Conservation (phyloP, 192 early-diverging fungal species). For the Podochytrium sp. region DNA sequence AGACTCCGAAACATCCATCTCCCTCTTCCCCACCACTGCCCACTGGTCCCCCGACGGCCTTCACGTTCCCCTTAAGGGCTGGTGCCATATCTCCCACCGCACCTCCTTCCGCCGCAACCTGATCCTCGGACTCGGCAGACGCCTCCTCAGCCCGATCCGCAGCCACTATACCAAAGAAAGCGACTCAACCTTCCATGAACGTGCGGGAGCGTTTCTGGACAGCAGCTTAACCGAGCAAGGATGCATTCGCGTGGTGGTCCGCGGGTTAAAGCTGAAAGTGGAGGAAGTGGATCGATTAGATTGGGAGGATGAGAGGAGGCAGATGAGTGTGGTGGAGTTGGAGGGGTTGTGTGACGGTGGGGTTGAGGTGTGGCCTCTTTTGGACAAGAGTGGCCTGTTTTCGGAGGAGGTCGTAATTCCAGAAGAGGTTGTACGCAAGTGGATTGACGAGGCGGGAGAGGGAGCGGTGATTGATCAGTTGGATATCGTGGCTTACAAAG, state of each 20-base stretch:
- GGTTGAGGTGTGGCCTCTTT: conserved; percentile 11
- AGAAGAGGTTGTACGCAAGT: conserved; percentile 33
- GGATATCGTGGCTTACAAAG: conserved; percentile 41
- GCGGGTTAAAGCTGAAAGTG: conserved; percentile 45
- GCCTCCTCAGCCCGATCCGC: conserved; percentile 21
- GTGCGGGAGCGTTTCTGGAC: conserved; percentile 38
- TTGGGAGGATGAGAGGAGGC: too few species aligned
- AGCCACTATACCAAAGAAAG: neutral
- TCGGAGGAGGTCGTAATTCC: conserved; percentile 38
- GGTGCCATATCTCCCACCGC: conserved; percentile 26
- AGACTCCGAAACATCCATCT: too few species aligned
- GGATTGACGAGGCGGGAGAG: conserved; percentile 34
- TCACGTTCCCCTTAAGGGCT: conserved; percentile 33
- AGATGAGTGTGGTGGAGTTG: too few species aligned
- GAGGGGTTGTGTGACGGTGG: too few species aligned
- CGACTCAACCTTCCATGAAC: conserved; percentile 35
- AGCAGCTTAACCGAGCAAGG: conserved; percentile 8
- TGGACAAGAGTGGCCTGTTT: conserved; percentile 43
- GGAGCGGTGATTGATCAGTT: conserved; percentile 31
- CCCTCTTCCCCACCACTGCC: neutral
- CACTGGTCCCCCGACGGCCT: neutral
- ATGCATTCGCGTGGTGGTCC: conserved; percentile 47
- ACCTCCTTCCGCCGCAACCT: conserved; percentile 28
- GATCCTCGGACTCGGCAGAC: conserved; percentile 21
- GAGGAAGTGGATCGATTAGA: conserved; percentile 6